A percentile compares a stretch with the other conserved stretches of the same genome.
Evolutionary conservation across 164 flowering plant species (phyloP).

Genomic region (Protea cynaroides): DNA sequence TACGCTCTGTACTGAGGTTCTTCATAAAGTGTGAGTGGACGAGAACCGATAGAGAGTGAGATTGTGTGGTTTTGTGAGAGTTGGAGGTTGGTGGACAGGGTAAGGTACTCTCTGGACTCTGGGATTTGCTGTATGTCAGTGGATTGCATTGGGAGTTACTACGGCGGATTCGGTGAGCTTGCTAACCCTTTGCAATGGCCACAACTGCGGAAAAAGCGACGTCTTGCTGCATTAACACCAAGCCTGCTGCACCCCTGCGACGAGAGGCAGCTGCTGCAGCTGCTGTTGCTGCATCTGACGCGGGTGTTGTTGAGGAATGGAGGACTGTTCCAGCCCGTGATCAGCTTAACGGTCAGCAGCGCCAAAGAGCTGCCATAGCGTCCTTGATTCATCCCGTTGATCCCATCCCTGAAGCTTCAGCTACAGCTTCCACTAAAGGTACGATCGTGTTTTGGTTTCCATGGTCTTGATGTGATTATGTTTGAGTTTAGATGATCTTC

Average conservation of each 20-base stretch:
- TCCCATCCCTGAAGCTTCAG: conserved; percentile 39
- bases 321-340: conserved; percentile 16
- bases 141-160: conserved; percentile 33
- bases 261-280: conserved; percentile 11
- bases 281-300: conserved; percentile 7
- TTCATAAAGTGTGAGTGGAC: not conserved
- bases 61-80: too few species aligned
- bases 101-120: not conserved
- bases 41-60: conserved; percentile 5
- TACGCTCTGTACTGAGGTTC: too few species aligned
- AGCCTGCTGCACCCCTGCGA: conserved; percentile 10
- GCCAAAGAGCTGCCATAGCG: conserved; percentile 32
- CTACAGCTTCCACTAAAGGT: conserved; percentile 46
- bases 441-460: not conserved
- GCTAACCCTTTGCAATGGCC: conserved; percentile 89
- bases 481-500: too few species aligned
- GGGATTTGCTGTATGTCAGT: conserved; percentile 77
- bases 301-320: conserved; percentile 36
- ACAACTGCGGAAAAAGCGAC: conserved; percentile 83
- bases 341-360: conserved; percentile 23
- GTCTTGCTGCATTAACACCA: conserved; percentile 22
- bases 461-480: not conserved
- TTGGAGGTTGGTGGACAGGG: not conserved
- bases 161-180: conserved; percentile 72
- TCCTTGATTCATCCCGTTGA: conserved; percentile 51